Evolutionary conservation across 1,139 yeast species (phyloP), one percentile per base, ranked within the genome.

Genomic region (Diutina catenulata): DNA sequence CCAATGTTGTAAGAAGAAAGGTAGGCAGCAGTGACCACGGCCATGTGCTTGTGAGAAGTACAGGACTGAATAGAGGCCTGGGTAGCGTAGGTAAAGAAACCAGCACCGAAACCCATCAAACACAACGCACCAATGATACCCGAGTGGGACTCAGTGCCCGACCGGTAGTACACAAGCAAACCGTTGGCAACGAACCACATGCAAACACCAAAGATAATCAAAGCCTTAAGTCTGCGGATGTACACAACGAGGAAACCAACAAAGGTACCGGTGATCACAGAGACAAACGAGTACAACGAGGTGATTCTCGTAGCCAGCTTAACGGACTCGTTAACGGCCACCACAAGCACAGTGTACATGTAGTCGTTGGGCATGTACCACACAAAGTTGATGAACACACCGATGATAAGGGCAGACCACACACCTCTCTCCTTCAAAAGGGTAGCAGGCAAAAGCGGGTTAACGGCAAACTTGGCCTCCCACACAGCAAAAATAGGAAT

Each of bases 361-460:
- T 64, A 80, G 48, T 75, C 83, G 44, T 76, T 75, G 38, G 80
- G 83, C 80, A 78, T 73, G 57, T 71, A 70, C 71, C 73, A 78
- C 38, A 75, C 59, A 52, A 76, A 68, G 56, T 76, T 66, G 46
- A 75, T 66, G 42, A 73, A 57, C 41, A 74, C 53, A 21, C 72
- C 81, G 45, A 79, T 64, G 32, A 55, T 33, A 26, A 72, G 59
- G 28, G 78, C 80, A 8, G 61, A 52, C 46, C 70, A 47, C 22
- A 80, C 76, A 45, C 82, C 82, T 48, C 84, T 70, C 52, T 80
- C 81, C 44, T 61, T 73, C 51, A 80, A 53, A 46, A 77, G 61
- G 26, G 61, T 52, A 46, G 63, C 62, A 13, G 88, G 87, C 27
- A 73, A 55, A 37, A 80, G 55, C n/a, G 88, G 87, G 45, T 60